Base-by-base conservation (phyloP, 2,329 filamentous ascomycete species). In the Colletotrichum filicis region DNA sequence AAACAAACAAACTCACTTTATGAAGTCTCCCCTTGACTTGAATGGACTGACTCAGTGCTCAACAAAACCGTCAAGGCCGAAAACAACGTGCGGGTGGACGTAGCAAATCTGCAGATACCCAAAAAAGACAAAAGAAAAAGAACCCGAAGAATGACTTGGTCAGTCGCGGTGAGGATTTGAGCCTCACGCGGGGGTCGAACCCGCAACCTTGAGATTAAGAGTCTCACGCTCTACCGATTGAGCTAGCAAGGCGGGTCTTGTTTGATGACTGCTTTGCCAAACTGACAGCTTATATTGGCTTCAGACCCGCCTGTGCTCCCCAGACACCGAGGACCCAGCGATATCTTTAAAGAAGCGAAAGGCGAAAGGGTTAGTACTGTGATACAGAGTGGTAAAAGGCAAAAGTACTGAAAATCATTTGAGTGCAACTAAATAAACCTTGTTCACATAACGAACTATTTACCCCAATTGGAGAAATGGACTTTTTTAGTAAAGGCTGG, bases 181-280 rank as follows among this genome's bases (percentile, higher is more conserved):
- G 70, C 70, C 70, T 69, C 70, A 73, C 74, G 74, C 75, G 76
- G 75, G 76, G 75, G 75, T 76, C 75, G 74, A 77, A 76, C 75
- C 73, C 70, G 65, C 66, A 74, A 74, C 73, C 73, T 74, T 74
- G 69, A 74, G 73, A 74, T 74, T 89, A 89, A 89, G 90, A 92
- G 91, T 92, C 90, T 91, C 87, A 72, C 65, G 70, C 70, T 72
- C 70, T 72, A 70, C 66, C 71, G 60, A 70, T 66, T 72, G 69
- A 72, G 69, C 69, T 72, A 72, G 69, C 69, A 72, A 72, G 69
- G 69, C 69, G 69, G 69, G 69, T 35, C 55, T 66, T 22, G 3
- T 12, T 35, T 37, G 11, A 4, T 68, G 57, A 37, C 2, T 1
- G 2, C 5, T 5, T 1, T 3, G 5, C 8, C 0, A 2, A 57